A percentile compares a stretch with the other conserved stretches of the same genome.
phyloP scores from a whole-genome alignment of 257 asterid genomes.

The Datura wrightii region DNA sequence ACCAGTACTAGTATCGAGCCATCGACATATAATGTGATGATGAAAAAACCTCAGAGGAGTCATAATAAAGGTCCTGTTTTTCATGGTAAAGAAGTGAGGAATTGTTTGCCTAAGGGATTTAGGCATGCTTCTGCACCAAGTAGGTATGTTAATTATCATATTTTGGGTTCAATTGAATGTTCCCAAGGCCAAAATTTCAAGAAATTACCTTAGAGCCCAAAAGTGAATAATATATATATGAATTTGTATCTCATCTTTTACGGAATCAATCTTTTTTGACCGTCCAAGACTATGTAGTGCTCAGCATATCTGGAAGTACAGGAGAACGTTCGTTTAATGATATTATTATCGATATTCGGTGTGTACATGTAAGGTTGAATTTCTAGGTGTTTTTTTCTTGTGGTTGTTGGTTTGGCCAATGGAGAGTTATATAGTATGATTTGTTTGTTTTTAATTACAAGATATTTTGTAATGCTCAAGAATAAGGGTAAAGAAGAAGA shows the following conservation, averaged over 20 bases:
- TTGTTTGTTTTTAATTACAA: not conserved
- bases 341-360: not conserved
- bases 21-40: constrained; percentile 19
- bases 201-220: constrained; percentile 10
- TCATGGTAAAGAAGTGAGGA: constrained; percentile 48
- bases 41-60: constrained; percentile 49
- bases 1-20: not conserved
- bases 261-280: not conserved
- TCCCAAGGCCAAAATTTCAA: not conserved
- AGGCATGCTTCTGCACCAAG: constrained; percentile 86
- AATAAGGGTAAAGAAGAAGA: not conserved
- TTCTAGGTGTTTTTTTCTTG: not conserved
- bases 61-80: constrained; percentile 43
- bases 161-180: constrained; percentile 49
- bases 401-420: not conserved
- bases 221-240: not conserved
- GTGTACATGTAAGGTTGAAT: constrained; percentile 22
- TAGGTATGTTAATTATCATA: constrained; percentile 67
- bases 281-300: not conserved
- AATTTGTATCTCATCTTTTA: not conserved
- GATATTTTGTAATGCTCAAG: not conserved
- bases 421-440: not conserved
- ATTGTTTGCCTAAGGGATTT: constrained; percentile 84
- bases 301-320: not conserved
- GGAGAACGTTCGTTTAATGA: not conserved